Evolutionary conservation across 2,329 filamentous ascomycete species (phyloP), one percentile per base, ranked within the genome.

Genomic region (Apiospora kogelbergensis): DNA sequence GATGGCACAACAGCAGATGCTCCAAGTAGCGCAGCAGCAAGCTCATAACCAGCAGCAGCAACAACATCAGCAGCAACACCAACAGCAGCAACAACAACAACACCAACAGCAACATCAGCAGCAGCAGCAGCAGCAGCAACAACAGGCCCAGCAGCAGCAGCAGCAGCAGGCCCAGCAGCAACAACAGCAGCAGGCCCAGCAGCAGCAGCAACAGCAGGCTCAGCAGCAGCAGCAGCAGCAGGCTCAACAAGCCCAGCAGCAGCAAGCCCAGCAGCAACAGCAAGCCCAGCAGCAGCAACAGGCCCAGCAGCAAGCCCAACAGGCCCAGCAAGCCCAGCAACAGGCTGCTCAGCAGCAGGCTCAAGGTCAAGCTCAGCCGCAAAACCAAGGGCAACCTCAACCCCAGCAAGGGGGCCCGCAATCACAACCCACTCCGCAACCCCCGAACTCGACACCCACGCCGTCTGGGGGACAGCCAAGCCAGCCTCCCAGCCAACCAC

Each of bases 91-190:
- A 6, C 40, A 42, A 6, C 64, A 72, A 63, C 72, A 71, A 37
- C 73, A 73, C 65, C 73, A 73, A 37, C 66, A 63, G 5, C 72
- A 73, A 41, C 72, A 72, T 26, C 72, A 76, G 17, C 73, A 74
- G 41, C 68, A 68, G 7, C 66, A 68, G 45, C 76, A 78, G 53
- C 68, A 68, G 26, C 74, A 74, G 24, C 72, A 74, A 63, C 69
- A 67, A 6, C 69, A 73, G 68, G 63, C 66, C 10, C 72, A 74
- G 60, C 70, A 73, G n/a, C 71, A 70, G 30, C 71, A 71, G 68
- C 77, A 80, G 37, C 81, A 82, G 37, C 77, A 76, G 6, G 84
- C 84, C 30, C 75, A 78, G 37, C 80, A 78, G n/a, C 77, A 79
- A 42, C 73, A 73, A 42, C 72, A 72, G 37, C 72, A 76, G n/a